Evolutionary conservation across 176 grass and related monocot species (phyloP).

Genomic region (Avena atlantica): DNA sequence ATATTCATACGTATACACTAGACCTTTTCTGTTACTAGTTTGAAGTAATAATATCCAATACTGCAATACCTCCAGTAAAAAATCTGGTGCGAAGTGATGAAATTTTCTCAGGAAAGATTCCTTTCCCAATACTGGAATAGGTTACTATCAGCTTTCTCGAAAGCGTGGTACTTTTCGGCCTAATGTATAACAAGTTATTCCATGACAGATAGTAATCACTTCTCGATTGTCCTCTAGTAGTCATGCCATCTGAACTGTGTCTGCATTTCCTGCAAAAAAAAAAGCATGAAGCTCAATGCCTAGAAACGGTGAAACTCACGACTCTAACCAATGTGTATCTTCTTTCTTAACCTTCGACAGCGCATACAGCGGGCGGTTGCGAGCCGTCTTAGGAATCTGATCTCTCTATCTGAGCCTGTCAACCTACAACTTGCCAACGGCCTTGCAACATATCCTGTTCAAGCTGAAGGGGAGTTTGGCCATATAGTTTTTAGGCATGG

Average conservation of each 20-base stretch:
- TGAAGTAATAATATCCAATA: too few relatives aligned
- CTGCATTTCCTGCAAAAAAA: neutral
- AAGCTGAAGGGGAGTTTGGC: neutral
- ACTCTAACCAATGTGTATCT: neutral
- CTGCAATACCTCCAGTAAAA: too few relatives aligned
- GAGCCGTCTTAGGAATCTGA: neutral
- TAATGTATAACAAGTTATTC: too few relatives aligned
- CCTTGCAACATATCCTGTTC: slow-evolving; percentile 15
- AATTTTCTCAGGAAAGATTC: too few relatives aligned
- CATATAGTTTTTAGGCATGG: slow-evolving; percentile 33
- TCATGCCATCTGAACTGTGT: neutral
- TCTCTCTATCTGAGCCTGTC: neutral
- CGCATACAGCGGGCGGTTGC: neutral
- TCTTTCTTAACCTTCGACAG: neutral
- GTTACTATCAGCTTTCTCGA: too few relatives aligned
- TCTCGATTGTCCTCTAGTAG: neutral
- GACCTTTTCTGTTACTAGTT: too few relatives aligned
- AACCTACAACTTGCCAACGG: slow-evolving; percentile 36
- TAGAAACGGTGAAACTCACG: neutral
- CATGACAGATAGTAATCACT: too few relatives aligned
- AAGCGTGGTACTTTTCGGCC: too few relatives aligned
- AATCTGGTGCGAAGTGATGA: too few relatives aligned
- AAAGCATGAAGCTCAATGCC: neutral
- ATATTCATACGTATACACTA: too few relatives aligned
- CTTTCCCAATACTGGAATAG: too few relatives aligned